Conservation (phyloP, 805 yeast species). For the Metschnikowia arizonensis region DNA sequence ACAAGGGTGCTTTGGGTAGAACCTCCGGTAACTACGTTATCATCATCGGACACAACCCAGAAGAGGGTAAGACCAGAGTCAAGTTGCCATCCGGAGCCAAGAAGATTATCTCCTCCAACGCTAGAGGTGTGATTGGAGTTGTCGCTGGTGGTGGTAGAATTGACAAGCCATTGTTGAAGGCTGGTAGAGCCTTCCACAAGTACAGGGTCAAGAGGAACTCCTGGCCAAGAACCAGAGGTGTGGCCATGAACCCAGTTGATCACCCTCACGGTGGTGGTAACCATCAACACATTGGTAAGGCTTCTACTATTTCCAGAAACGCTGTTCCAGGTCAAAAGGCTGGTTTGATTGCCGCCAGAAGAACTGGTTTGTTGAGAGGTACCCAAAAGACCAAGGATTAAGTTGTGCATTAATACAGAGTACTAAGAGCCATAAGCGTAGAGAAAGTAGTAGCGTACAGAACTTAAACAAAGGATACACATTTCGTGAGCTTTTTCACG, state of each 20-base stretch:
- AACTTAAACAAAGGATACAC: too few species aligned
- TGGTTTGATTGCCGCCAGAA: slow-evolving; percentile 99
- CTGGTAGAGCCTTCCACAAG: slow-evolving; percentile 98
- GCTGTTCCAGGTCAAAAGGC: slow-evolving; percentile 99
- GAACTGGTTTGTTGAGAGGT: slow-evolving; percentile 99
- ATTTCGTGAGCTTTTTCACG: too few species aligned
- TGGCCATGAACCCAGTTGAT: slow-evolving; percentile 99
- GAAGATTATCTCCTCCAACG: slow-evolving; percentile 91
- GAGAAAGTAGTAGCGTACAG: background rate
- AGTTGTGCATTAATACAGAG: slow-evolving; percentile 21
- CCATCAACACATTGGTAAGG: slow-evolving; percentile 99
- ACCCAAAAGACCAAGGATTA: slow-evolving; percentile 75
- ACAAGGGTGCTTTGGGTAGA: slow-evolving; percentile 99
- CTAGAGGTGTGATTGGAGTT: slow-evolving; percentile 99
- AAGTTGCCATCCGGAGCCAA: slow-evolving; percentile 94
- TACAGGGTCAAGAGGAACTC: slow-evolving; percentile 64
- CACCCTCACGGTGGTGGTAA: slow-evolving; percentile 99
- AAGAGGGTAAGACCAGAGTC: slow-evolving; percentile 97
- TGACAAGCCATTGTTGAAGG: slow-evolving; percentile 99
- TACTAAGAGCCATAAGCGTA: slow-evolving; percentile 1
- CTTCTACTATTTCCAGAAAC: slow-evolving; percentile 98
- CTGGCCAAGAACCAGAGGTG: slow-evolving; percentile 99
- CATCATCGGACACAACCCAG: slow-evolving; percentile 98
- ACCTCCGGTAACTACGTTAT: slow-evolving; percentile 99
- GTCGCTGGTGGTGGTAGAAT: slow-evolving; percentile 99